Evolutionary conservation across 1,284 basidiomycete species (phyloP).

Genomic region (Tilletia horrida): DNA sequence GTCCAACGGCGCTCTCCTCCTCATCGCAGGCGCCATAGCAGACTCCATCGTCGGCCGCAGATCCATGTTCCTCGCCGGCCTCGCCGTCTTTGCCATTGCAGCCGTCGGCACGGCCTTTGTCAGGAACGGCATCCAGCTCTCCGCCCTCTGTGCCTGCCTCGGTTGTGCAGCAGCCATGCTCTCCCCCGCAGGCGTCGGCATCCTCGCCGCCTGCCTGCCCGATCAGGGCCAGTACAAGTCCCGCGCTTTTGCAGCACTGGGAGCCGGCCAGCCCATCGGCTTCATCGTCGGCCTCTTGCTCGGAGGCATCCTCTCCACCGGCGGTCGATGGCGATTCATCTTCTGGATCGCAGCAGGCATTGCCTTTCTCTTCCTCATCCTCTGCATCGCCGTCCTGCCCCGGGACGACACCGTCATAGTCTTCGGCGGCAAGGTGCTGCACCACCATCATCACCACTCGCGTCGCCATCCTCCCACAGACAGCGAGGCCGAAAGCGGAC

Average conservation of each 20-base stretch:
- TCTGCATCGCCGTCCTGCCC: conserved; percentile 59
- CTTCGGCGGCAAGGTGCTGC: too few relatives aligned
- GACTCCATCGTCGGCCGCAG: conserved; percentile 57
- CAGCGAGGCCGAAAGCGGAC: not conserved
- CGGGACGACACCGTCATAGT: conserved; percentile 26
- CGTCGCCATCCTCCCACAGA: too few relatives aligned
- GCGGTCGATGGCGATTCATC: conserved; percentile 63
- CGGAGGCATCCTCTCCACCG: conserved; percentile 64
- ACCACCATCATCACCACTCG: too few relatives aligned
- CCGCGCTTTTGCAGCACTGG: conserved; percentile 49
- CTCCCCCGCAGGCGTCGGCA: conserved; percentile 44
- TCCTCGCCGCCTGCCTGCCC: conserved; percentile 47
- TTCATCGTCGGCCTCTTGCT: conserved; percentile 63
- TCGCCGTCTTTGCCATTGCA: conserved; percentile 47
- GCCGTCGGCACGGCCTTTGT: conserved; percentile 51
- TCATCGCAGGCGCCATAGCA: conserved; percentile 57
- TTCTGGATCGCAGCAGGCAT: conserved; percentile 65
- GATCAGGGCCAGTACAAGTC: conserved; percentile 51
- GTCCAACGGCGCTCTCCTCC: conserved; percentile 63
- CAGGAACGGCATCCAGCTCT: conserved; percentile 43
- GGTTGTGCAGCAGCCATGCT: conserved; percentile 38
- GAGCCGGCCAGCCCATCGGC: conserved; percentile 68
- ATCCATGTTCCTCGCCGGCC: conserved; percentile 58
- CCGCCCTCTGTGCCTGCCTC: conserved; percentile 47
- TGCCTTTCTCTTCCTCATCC: conserved; percentile 60